These are phyloP conservation scores for Camellia lanceoleosa DNA, from an alignment of 148 eudicot species.

Conservation along the genomic window DNA sequence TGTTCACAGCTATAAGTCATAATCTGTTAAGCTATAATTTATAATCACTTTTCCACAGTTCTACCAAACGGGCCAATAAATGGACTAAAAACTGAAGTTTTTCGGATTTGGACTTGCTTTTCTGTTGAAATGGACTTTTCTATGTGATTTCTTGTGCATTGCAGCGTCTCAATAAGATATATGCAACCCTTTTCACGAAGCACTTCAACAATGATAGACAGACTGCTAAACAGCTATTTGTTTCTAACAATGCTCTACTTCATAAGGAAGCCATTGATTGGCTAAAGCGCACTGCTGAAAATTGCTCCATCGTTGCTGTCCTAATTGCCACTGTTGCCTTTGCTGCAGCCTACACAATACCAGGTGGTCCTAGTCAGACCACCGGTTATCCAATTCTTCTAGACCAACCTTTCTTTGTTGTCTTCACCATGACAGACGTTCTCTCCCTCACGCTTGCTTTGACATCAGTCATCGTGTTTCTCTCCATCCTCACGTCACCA, in stretches of 20 bases:
- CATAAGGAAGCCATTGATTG: not conserved
- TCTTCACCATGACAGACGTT: not conserved
- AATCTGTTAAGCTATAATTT: no score
- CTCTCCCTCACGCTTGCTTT: not conserved
- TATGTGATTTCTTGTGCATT: no score
- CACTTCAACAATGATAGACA: not conserved
- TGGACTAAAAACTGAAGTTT: not conserved
- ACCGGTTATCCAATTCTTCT: not conserved
- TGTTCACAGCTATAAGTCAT: no score
- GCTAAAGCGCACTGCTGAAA: constrained; percentile 1
- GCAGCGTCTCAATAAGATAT: not conserved
- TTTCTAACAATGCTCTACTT: not conserved
- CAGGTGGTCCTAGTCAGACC: not conserved
- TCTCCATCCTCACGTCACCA: not conserved
- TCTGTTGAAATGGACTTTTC: no score
- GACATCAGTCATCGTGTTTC: not conserved
- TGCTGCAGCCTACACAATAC: not conserved
- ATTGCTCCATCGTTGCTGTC: not conserved
- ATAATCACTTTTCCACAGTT: no score
- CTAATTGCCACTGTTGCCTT: not conserved
- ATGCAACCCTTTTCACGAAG: not conserved
- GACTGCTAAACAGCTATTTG: not conserved
- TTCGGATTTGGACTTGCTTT: no score
- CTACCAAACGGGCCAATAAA: no score
- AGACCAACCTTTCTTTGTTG: not conserved